These are phyloP conservation scores for Floccularia luteovirens DNA, from an alignment of 768 basidiomycete species.

Conservation along the genomic window DNA sequence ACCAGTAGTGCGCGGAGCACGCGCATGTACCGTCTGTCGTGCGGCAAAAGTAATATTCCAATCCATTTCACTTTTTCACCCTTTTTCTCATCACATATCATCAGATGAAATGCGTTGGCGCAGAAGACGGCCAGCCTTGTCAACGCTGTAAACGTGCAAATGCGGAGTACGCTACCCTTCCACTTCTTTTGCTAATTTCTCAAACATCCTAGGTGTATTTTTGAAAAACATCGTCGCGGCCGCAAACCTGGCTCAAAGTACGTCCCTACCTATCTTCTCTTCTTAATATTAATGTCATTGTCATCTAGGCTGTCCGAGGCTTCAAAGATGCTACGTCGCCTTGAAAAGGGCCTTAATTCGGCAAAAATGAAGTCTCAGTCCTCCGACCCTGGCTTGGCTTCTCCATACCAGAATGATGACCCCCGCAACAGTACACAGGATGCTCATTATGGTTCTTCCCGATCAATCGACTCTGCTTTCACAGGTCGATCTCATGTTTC, in stretches of 20 bases:
- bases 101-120: conserved; percentile 89
- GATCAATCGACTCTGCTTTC: conserved; percentile 19
- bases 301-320: conserved; percentile 69
- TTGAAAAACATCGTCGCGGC: conserved; percentile 85
- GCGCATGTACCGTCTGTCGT: conserved; percentile 81
- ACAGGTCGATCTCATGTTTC: conserved; percentile 39
- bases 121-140: conserved; percentile 78
- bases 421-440: conserved; percentile 20
- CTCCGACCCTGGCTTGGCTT: conserved; percentile 21
- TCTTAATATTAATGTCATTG: conserved; percentile 7
- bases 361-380: conserved; percentile 67
- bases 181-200: conserved; percentile 8
- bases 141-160: conserved; percentile 81
- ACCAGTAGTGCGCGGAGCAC: conserved; percentile 45
- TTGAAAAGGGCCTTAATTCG: conserved; percentile 76
- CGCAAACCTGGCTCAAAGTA: conserved; percentile 90
- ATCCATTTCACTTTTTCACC: conserved; percentile 10
- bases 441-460: background rate
- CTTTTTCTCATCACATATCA: conserved; percentile 12
- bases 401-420: conserved; percentile 25
- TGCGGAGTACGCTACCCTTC: conserved; percentile 44
- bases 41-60: conserved; percentile 58
- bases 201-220: conserved; percentile 52
- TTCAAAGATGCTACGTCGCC: conserved; percentile 80
- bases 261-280: conserved; percentile 12